Base-by-base conservation (phyloP, 306 rosid species). In the Arachis hypogaea region DNA sequence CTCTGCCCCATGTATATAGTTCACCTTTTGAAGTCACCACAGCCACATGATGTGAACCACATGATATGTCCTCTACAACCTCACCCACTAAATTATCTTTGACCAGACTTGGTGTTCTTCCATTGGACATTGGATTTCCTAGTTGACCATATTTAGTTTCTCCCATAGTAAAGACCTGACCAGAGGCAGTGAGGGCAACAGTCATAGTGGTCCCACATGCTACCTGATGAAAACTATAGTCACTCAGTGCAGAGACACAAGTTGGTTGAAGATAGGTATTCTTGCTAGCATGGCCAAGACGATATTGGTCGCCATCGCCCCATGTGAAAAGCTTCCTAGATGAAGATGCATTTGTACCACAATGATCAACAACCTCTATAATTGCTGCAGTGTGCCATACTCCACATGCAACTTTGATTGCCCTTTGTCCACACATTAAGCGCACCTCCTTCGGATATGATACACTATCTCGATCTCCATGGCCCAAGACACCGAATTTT, bases 371-470 rank as follows among this genome's bases (percentile, higher is more conserved):
- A 68, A 88, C 92, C 85, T 95, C 99, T 56, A 95, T 86, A 76
- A 95, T 90, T 7, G 99, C 99, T 58, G 96, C 99, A 44, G 98
- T 90, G 77, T 95, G 99, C 98, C 99, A 95, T 22, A 92, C 86
- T 79, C 98, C 99, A 77, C 98, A 92, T 52, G 99, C 96, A 66
- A 95, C 98, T 73, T 87, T 86, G 59, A 86, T 58, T 43, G 92
- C 88, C 86, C 72, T 92, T 43, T 84, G 85, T 77, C 98, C 99
- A 71, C 73, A 87, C 80, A 79, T 79, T 72, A 75, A 78, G 41
- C 79, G 95, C 75, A 95, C 92, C 85, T 95, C 96, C 82, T 76
- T 90, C 71, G 99, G 99, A 81, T 83, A 86, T 61, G 80, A 33
- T 40, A 84, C 74, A 62, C 90, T 92, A 79, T 80, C 84, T 44